Conservation (phyloP, 805 yeast genomes). For the Grigorovia yakushimaensis region DNA sequence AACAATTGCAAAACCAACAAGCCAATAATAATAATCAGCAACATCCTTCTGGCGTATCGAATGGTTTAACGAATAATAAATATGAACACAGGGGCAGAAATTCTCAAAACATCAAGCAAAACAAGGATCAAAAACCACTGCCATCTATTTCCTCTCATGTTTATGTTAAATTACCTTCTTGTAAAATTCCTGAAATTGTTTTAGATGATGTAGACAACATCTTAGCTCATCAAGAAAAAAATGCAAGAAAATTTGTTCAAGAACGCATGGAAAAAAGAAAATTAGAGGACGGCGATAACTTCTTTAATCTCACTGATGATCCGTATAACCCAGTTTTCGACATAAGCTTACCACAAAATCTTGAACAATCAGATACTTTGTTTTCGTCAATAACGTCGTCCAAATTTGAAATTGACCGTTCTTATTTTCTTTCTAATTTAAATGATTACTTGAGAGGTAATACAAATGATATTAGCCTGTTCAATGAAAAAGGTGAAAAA, state of each 20-base stretch:
- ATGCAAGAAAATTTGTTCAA: conserved; percentile 73
- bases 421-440: conserved; percentile 36
- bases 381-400: conserved; percentile 71
- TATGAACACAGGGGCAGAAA: conserved; percentile 2
- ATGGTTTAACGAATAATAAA: background rate
- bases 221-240: conserved; percentile 61
- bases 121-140: conserved; percentile 10
- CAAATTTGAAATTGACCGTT: conserved; percentile 52
- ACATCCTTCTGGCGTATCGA: conserved; percentile 3
- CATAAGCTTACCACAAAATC: conserved; percentile 44
- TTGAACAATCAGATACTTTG: conserved; percentile 59
- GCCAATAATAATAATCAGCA: conserved; percentile 9
- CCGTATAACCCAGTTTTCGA: conserved; percentile 74
- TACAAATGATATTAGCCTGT: conserved; percentile 15
- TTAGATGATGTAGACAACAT: conserved; percentile 72
- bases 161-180: conserved; percentile 77
- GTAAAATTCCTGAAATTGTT: conserved; percentile 89
- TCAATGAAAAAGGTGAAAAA: conserved; percentile 26
- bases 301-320: conserved; percentile 80
- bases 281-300: conserved; percentile 57
- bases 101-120: conserved; percentile 8
- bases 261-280: conserved; percentile 70
- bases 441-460: conserved; percentile 24
- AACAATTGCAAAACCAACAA: conserved; percentile 16
- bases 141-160: conserved; percentile 42